Conservation (phyloP, 352 stramenopile species). For the Phytophthora sansomeana region DNA sequence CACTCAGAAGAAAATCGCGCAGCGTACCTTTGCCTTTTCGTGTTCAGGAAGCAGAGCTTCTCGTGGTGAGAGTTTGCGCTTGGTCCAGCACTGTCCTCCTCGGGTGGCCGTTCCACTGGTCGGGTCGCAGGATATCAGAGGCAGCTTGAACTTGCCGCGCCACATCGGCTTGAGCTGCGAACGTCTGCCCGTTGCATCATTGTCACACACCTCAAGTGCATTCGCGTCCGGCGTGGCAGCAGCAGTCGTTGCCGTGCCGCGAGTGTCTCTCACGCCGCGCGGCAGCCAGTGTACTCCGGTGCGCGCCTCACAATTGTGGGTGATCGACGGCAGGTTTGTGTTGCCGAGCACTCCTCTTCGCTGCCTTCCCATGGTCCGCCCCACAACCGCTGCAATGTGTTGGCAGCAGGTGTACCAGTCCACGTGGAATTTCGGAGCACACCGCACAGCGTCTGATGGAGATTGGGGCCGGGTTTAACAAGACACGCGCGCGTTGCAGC, state of each 20-base stretch:
- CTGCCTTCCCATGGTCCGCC: conserved; percentile 34
- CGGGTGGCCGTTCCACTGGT: conserved; percentile 23
- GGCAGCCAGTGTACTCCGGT: conserved; percentile 20
- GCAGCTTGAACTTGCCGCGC: conserved; percentile 37
- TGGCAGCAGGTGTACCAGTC: conserved; percentile 6
- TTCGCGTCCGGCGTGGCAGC: conserved; percentile 5
- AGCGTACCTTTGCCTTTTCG: conserved; percentile 28
- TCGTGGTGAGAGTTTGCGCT: conserved; percentile 15
- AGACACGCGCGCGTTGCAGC: not conserved
- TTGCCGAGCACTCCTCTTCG: conserved; percentile 38
- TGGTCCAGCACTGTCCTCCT: conserved; percentile 24
- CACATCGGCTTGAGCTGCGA: conserved; percentile 11
- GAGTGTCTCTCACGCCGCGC: conserved; percentile 10
- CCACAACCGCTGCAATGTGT: conserved; percentile 4
- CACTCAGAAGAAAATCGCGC: conserved; percentile 11
- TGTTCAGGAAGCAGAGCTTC: conserved; percentile 23
- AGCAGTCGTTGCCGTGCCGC: not conserved
- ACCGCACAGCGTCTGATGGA: conserved; percentile 3
- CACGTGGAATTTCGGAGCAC: conserved; percentile 5
- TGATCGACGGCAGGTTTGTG: conserved; percentile 45
- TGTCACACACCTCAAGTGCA: conserved; percentile 23
- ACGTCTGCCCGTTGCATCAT: conserved; percentile 13
- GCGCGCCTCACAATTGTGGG: conserved; percentile 30
- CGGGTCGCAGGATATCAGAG: conserved; percentile 22
- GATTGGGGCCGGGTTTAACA: conserved; percentile 10